Evolutionary conservation across 2,329 filamentous ascomycete species (phyloP), one percentile per base, ranked within the genome.

Genomic region (Didymella exigua): DNA sequence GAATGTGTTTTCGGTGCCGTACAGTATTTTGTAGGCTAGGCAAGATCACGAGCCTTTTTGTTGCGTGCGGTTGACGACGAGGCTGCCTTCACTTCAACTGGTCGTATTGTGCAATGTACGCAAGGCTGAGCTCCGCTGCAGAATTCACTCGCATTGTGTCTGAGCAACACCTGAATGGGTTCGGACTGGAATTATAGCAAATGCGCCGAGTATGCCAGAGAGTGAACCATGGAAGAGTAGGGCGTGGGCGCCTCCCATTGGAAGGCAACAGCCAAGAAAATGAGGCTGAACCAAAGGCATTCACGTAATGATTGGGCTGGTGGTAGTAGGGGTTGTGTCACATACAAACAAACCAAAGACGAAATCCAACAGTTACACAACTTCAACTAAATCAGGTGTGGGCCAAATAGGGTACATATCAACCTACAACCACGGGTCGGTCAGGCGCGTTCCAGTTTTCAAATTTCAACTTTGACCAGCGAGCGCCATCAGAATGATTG

Each of bases 121-220:
- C 46, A 42, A 54, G 57, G 49, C 53, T 50, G 52, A 40, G 44
- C 41, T 24, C 19, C 27, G 34, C 18, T 26, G 44, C 49, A 24
- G 11, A 52, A 14, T 5, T 13, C 14, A 16, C 29, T 31, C n/a
- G 7, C 14, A 10, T 18, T 23, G 26, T 6, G 16, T 24, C n/a
- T n/a, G n/a, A n/a, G n/a, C n/a, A n/a, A n/a, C n/a, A n/a, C n/a
- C n/a, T n/a, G n/a, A n/a, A n/a, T n/a, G n/a, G n/a, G n/a, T n/a
- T n/a, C n/a, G n/a, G n/a, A n/a, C n/a, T n/a, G n/a, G n/a, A n/a
- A n/a, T n/a, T n/a, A n/a, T n/a, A n/a, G n/a, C n/a, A n/a, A n/a
- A n/a, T n/a, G n/a, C n/a, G n/a, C n/a, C n/a, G n/a, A n/a, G n/a
- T 29, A 21, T 19, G 27, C 9, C 14, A 18, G 10, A 2, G 24